Evolutionary conservation across 306 rosid genomes (phyloP), one percentile per base, ranked within the genome.

Genomic region (Inga laurina): DNA sequence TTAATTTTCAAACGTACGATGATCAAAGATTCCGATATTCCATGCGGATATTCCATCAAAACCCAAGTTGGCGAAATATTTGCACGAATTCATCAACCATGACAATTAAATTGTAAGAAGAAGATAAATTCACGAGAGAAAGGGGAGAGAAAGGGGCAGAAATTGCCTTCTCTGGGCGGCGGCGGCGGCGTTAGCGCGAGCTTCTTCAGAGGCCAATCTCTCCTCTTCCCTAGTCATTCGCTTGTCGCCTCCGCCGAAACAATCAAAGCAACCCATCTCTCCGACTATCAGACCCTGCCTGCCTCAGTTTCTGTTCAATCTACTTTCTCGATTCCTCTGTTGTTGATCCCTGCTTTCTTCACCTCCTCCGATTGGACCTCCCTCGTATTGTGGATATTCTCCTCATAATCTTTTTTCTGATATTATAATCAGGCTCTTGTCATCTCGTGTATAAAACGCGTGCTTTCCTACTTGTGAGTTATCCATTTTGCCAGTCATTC

Each of bases 151-250:
- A 18, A 18, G 3, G 18, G 19, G 13, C 19, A 14, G 10, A 19
- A 59, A 56, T 1, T 39, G 73, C 99, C 91, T 92, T 94, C 69
- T 91, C 87, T 97, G 94, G 79, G 97, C 99, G 18, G 99, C 99
- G 86, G 90, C 94, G 70, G 99, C 98, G 41, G 98, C 98, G 89
- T 84, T 90, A 74, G 97, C 80, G 48, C 90, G 92, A 21, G 91
- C 97, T 89, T 94, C 98, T 15, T 88, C 94, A 30, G 97, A 89
- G 72, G 98, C 97, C 83, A 91, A 78, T 75, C 97, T 84, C 18
- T 94, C 97, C 61, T 91, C 91, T 79, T 97, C 98, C 77, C 83
- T 92, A 7, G 92, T 84, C 91, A 81, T 83, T 18, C 93, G 91
- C 85, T 86, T 91, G 82, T 85, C 84, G 83, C 87, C 97, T 1